Base-by-base conservation (phyloP, 371 early-diverging fungal species). In the Cladochytrium tenue region DNA sequence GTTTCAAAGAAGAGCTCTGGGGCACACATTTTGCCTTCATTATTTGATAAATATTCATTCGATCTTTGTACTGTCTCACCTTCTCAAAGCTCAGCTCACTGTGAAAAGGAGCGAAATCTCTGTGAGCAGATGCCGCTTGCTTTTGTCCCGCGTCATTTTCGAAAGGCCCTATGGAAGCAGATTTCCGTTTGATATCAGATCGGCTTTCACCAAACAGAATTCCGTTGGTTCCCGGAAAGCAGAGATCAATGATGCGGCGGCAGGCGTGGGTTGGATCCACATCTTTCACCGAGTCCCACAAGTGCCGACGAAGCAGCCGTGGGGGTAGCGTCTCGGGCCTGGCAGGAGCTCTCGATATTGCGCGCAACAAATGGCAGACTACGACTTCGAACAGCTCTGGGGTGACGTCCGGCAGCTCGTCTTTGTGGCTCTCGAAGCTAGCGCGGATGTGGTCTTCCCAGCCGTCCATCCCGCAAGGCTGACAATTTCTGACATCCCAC, bases 181-280 rank as follows among this genome's bases (percentile, higher is more conserved):
- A n/a, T n/a, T n/a, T n/a, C n/a, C n/a, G n/a, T n/a, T n/a, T n/a
- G n/a, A n/a, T n/a, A n/a, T n/a, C n/a, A n/a, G n/a, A n/a, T n/a
- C n/a, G n/a, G n/a, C n/a, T n/a, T n/a, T n/a, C n/a, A n/a, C n/a
- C n/a, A n/a, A n/a, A n/a, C n/a, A n/a, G 31, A 13, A 66, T 66
- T 2, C 66, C 66, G 7, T 59, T 3, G 32, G 53, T 66, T 27
- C 53, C 53, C 15, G 66, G 66, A 28, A 66, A 66, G 53, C 66
- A 66, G n/a, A 66, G 60, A 28, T 66, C 66, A n/a, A 66, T 53
- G 25, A 66, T 32, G 27, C 32, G 31, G 1, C 66, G 3, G 36
- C 60, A 66, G 23, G 43, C 28, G 53, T 66, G 66, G 20, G 17
- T 25, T 2, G 66, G 66, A 35, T 66, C 66, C 17, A 26, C 7